phyloP scores from a whole-genome alignment of 495 filamentous ascomycete genomes.

The Hyaloscypha hepaticicola region DNA sequence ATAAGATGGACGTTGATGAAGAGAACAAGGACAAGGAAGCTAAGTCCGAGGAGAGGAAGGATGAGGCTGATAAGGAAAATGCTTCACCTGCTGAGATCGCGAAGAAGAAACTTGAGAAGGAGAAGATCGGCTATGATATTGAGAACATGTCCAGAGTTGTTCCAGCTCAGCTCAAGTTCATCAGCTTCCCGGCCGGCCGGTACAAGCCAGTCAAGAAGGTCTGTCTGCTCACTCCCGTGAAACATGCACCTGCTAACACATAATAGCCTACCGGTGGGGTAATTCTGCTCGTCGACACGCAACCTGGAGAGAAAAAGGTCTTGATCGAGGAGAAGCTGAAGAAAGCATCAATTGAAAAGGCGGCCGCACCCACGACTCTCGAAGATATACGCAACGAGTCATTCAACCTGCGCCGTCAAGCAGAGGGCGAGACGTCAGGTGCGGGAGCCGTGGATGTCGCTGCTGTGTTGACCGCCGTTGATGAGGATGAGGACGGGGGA shows the following conservation, averaged over 20 bases:
- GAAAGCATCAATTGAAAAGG: slow-evolving; percentile 50
- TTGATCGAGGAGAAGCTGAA: slow-evolving; percentile 82
- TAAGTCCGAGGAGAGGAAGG: slow-evolving; percentile 58
- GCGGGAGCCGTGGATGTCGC: slow-evolving; percentile 68
- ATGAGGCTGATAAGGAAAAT: slow-evolving; percentile 60
- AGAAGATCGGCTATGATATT: slow-evolving; percentile 92
- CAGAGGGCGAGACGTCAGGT: slow-evolving; percentile 39
- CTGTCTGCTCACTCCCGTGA: slow-evolving; percentile 39
- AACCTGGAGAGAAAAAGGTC: slow-evolving; percentile 71
- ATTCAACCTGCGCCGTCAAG: slow-evolving; percentile 27
- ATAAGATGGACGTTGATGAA: slow-evolving; percentile 94
- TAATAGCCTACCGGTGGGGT: slow-evolving; percentile 76
- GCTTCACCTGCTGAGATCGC: slow-evolving; percentile 46
- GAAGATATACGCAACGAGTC: slow-evolving; percentile 30
- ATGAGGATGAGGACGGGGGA: slow-evolving; percentile 81
- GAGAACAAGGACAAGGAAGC: slow-evolving; percentile 62
- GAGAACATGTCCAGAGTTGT: slow-evolving; percentile 97
- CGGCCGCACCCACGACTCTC: slow-evolving; percentile 28
- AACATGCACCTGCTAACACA: too few relatives aligned
- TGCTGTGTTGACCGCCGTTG: slow-evolving; percentile 75
- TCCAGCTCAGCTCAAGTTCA: slow-evolving; percentile 90
- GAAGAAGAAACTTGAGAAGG: slow-evolving; percentile 90
- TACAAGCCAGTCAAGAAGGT: slow-evolving; percentile 97
- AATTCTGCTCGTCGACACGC: slow-evolving; percentile 83
- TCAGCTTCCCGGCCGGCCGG: slow-evolving; percentile 81